phyloP scores from a whole-genome alignment of 2,329 filamentous ascomycete genomes.

The Torrubiellomyces zombiae region DNA sequence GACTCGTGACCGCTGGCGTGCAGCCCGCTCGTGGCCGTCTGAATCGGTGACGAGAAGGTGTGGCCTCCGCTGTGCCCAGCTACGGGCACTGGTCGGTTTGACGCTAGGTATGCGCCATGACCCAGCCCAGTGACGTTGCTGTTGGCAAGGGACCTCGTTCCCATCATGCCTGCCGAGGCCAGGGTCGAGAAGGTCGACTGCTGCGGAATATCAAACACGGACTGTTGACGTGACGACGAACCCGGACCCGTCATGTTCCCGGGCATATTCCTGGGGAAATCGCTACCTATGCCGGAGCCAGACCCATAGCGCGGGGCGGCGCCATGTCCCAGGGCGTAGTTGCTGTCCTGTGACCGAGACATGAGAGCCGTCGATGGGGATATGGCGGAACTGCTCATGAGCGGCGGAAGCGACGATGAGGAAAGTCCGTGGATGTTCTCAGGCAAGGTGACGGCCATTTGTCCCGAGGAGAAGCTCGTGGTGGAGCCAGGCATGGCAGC shows the following conservation, averaged over 20 bases:
- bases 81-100: slow-evolving; percentile 5
- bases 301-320: slow-evolving; percentile 6
- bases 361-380: background rate
- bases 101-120: slow-evolving; percentile 7
- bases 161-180: slow-evolving; percentile 4
- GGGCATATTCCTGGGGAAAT: slow-evolving; percentile 11
- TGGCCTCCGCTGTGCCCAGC: slow-evolving; percentile 5
- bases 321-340: slow-evolving; percentile 9
- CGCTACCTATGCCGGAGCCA: slow-evolving; percentile 6
- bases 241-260: no score
- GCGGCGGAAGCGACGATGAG: background rate
- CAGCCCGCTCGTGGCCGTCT: no score
- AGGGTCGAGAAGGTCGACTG: slow-evolving; percentile 6
- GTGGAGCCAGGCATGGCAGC: slow-evolving; percentile 2
- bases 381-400: background rate
- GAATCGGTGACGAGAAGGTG: slow-evolving; percentile 7
- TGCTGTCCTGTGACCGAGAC: slow-evolving; percentile 3
- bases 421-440: no score
- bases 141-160: slow-evolving; percentile 3
- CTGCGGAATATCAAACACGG: slow-evolving; percentile 7
- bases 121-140: slow-evolving; percentile 3
- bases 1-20: no score
- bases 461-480: no score
- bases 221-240: slow-evolving; percentile 7
- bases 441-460: no score